Conservation (phyloP, 768 basidiomycete species). For the Chiua virens region DNA sequence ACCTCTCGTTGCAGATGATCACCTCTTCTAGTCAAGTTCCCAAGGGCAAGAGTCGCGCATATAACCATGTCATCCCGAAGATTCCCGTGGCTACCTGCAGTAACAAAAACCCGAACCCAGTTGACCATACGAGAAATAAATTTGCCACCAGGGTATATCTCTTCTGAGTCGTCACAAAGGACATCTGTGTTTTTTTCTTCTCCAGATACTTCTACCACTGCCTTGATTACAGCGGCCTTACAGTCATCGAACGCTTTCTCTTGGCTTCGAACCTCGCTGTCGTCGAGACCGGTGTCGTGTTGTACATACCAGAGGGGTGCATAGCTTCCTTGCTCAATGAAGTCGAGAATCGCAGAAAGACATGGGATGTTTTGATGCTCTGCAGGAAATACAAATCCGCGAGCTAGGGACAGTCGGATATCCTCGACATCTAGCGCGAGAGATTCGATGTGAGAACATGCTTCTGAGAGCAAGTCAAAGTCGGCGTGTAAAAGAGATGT, state of each 20-base stretch:
- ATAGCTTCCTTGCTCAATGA: constrained; percentile 72
- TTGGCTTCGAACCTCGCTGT: constrained; percentile 53
- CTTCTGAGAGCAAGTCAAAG: constrained; percentile 71
- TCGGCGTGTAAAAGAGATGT: constrained; percentile 58
- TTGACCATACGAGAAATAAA: constrained; percentile 72
- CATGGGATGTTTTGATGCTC: constrained; percentile 59
- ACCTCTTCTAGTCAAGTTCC: constrained; percentile 82
- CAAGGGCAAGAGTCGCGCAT: constrained; percentile 79
- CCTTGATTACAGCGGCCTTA: constrained; percentile 84
- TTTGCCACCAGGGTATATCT: constrained; percentile 59
- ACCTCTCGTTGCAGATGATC: constrained; percentile 1
- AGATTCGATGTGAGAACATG: constrained; percentile 74
- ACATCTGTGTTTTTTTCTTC: constrained; percentile 77
- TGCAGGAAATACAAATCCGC: constrained; percentile 57
- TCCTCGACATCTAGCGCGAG: constrained; percentile 78
- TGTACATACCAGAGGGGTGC: constrained; percentile 61
- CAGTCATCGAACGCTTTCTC: constrained; percentile 77
- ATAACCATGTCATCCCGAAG: constrained; percentile 75
- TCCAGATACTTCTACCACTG: constrained; percentile 82
- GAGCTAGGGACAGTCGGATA: constrained; percentile 68
- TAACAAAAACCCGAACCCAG: constrained; percentile 67
- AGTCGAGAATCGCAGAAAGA: constrained; percentile 63
- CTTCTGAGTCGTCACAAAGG: constrained; percentile 68
- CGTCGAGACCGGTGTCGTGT: constrained; percentile 31
- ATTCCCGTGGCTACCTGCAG: constrained; percentile 32